Evolutionary conservation across 2,329 filamentous ascomycete species (phyloP), one percentile per base, ranked within the genome.

Genomic region (Chaetomiaceae sp.): DNA sequence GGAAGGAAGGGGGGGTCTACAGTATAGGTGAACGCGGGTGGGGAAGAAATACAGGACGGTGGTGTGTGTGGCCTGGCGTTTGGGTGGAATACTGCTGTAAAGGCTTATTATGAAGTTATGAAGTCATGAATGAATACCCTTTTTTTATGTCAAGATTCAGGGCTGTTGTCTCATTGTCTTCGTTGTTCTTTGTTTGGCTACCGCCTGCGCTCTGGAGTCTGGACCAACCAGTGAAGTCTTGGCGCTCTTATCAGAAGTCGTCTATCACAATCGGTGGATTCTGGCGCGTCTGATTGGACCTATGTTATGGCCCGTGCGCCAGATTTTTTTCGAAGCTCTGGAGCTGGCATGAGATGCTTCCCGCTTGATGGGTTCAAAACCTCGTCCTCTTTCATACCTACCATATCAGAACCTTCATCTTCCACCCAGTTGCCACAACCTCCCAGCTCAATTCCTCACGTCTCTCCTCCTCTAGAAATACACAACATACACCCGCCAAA

Each of bases 401-500:
- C 21, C 45, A 40, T 8, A 8, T 21, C 45, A 40, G 7, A 13
- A 13, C 36, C n/a, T 38, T 38, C 16, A 30, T 3, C 20, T 27
- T 11, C n/a, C 9, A 16, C 25, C 6, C 32, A 25, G 10, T 34
- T 23, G 18, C 18, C 1, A 14, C 11, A 16, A 8, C 7, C 13
- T 30, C 18, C 34, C 20, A 11, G 7, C n/a, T 34, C 29, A 18
- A 18, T 4, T 10, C 7, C n/a, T n/a, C n/a, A n/a, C n/a, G n/a
- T 21, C 10, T 5, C 42, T 5, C 16, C 29, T 8, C 32, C 13
- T n/a, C n/a, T n/a, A n/a, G n/a, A n/a, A n/a, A 32, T 48, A 56
- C 44, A n/a, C 10, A 23, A 44, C 25, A 40, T 42, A 37, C 8
- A 53, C 38, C 48, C 52, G 14, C 33, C 70, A 80, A 65, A 60